These are phyloP conservation scores for Pythium guiyangense DNA, from an alignment of 352 stramenopile species.

Conservation along the genomic window DNA sequence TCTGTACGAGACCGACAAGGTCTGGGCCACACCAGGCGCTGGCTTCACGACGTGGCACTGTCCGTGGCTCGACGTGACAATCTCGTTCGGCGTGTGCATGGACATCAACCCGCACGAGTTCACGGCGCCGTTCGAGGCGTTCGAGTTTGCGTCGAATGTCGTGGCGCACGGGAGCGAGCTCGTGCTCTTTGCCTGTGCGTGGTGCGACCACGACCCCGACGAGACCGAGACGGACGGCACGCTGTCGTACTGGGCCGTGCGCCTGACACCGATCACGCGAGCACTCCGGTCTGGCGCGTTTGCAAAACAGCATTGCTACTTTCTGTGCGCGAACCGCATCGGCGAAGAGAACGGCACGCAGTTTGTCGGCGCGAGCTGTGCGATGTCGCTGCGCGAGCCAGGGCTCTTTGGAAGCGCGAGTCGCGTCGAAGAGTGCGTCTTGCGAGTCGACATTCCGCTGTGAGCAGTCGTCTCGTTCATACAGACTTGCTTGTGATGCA, in stretches of 20 bases:
- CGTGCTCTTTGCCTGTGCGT: slow-evolving; percentile 79
- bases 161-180: slow-evolving; percentile 52
- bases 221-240: slow-evolving; percentile 41
- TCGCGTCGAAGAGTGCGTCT: slow-evolving; percentile 48
- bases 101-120: slow-evolving; percentile 89
- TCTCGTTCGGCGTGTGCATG: slow-evolving; percentile 88
- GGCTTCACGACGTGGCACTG: slow-evolving; percentile 70
- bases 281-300: slow-evolving; percentile 31
- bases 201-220: slow-evolving; percentile 68
- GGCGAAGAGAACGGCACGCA: slow-evolving; percentile 73
- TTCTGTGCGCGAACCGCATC: slow-evolving; percentile 76
- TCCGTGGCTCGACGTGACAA: slow-evolving; percentile 68
- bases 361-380: slow-evolving; percentile 79
- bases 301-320: slow-evolving; percentile 53
- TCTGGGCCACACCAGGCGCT: slow-evolving; percentile 60
- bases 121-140: slow-evolving; percentile 50
- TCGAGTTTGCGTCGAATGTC: slow-evolving; percentile 65
- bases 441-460: slow-evolving; percentile 45
- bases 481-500: background rate
- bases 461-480: background rate
- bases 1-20: slow-evolving; percentile 82
- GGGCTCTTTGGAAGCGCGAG: slow-evolving; percentile 39
- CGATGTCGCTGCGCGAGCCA: slow-evolving; percentile 57
- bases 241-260: slow-evolving; percentile 71
- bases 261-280: slow-evolving; percentile 52